These are phyloP conservation scores for Paramyrothecium sp. DNA, from an alignment of 2,329 filamentous ascomycete genomes.

Conservation along the genomic window DNA sequence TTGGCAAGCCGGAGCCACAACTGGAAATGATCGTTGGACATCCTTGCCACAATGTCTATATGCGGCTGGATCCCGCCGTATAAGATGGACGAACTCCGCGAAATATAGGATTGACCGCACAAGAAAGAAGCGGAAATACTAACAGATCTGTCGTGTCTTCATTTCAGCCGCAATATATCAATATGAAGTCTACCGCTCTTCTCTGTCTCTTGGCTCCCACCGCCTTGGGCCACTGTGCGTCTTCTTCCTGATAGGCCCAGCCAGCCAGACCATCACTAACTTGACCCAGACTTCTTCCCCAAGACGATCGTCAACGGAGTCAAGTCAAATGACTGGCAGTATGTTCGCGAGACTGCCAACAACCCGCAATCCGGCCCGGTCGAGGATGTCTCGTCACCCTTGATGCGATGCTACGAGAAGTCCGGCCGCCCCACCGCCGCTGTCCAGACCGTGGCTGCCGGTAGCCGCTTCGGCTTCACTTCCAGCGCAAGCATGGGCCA, in stretches of 20 bases:
- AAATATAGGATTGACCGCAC: neutral
- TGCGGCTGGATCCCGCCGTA: neutral
- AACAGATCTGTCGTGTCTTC: neutral
- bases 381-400: slow-evolving; percentile 24
- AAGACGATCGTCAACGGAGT: slow-evolving; percentile 8
- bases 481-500: slow-evolving; percentile 34
- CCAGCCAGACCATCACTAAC: neutral
- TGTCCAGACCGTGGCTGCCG: slow-evolving; percentile 30
- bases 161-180: neutral
- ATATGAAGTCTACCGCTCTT: neutral
- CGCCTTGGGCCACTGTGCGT: slow-evolving; percentile 2
- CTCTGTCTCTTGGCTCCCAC: neutral
- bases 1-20: neutral
- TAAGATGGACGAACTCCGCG: neutral
- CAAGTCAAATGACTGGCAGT: slow-evolving; percentile 22
- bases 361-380: slow-evolving; percentile 28
- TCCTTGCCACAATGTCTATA: neutral
- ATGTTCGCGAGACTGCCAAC: slow-evolving; percentile 31
- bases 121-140: too few species aligned
- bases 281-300: slow-evolving; percentile 8
- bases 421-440: slow-evolving; percentile 15
- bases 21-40: neutral
- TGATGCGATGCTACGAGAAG: slow-evolving; percentile 31
- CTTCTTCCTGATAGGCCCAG: neutral
- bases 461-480: slow-evolving; percentile 35